These are phyloP conservation scores for Aspergillus puulaauensis DNA, from an alignment of 2,329 filamentous ascomycete species.

Conservation along the genomic window DNA sequence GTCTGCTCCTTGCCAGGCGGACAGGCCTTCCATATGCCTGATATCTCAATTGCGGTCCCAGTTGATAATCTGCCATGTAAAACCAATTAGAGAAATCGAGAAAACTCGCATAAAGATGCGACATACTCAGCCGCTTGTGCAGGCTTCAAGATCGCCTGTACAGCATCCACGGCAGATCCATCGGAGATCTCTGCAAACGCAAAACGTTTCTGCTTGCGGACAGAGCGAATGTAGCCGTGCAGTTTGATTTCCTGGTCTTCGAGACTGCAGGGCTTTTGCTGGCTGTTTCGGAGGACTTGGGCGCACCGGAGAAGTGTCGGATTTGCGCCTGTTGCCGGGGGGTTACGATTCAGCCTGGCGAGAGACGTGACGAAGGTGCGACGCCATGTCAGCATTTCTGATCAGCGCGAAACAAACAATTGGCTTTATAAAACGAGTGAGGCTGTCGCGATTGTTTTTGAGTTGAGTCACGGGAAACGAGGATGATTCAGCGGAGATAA, in stretches of 20 bases:
- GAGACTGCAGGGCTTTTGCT: constrained; percentile 25
- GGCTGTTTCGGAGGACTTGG: constrained; percentile 37
- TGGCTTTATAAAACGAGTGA: background rate
- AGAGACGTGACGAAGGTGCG: constrained; percentile 38
- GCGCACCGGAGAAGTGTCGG: constrained; percentile 35
- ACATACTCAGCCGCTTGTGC: constrained; percentile 71
- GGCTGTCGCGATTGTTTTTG: background rate
- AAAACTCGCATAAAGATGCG: background rate
- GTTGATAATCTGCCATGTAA: constrained; percentile 65
- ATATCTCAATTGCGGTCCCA: constrained; percentile 75
- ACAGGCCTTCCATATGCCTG: constrained; percentile 73
- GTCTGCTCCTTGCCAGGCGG: constrained; percentile 66
- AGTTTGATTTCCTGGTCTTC: constrained; percentile 54
- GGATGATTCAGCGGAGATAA: background rate
- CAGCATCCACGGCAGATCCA: constrained; percentile 73
- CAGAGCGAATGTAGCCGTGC: constrained; percentile 78
- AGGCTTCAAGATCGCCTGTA: constrained; percentile 79
- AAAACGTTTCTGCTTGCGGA: constrained; percentile 80
- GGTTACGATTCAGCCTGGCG: constrained; percentile 30
- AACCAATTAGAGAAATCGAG: constrained; percentile 14
- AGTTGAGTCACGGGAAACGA: background rate
- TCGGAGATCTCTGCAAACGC: constrained; percentile 85
- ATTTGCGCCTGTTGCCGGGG: constrained; percentile 10
- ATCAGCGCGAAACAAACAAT: constrained; percentile 6
- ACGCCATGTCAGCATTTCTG: constrained; percentile 42